Percentiles rank a stretch among this genome's conserved stretches.
Evolutionary conservation across 2,329 filamentous ascomycete genomes (phyloP).

Genomic region (Thelonectria olida): DNA sequence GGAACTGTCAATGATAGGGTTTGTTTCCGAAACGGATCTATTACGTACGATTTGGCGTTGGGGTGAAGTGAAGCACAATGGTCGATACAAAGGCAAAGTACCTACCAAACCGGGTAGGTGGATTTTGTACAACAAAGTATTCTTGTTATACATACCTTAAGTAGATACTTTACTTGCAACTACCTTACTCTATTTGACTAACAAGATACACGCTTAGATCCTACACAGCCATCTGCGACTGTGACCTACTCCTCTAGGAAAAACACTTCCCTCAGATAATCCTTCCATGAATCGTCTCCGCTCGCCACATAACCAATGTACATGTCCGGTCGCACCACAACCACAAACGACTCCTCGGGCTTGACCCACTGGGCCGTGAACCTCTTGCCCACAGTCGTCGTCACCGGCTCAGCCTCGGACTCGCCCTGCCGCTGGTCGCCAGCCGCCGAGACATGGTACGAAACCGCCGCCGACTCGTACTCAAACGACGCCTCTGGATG

Average conservation of each 20-base stretch:
- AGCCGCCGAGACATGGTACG: conserved; percentile 18
- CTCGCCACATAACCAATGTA: conserved; percentile 49
- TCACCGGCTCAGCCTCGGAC: background rate
- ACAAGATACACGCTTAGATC: no score
- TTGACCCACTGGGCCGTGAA: conserved; percentile 45
- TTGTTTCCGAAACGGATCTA: background rate
- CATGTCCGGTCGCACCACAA: conserved; percentile 52
- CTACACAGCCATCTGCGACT: no score
- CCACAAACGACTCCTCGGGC: conserved; percentile 11
- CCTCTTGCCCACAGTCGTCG: conserved; percentile 7
- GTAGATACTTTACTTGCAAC: no score
- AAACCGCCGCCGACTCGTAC: conserved; percentile 16
- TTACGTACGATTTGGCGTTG: no score
- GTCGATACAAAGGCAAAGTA: no score
- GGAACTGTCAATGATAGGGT: background rate
- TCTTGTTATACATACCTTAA: no score
- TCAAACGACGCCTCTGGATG: conserved; percentile 6
- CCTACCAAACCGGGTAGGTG: no score
- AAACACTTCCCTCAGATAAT: conserved; percentile 40
- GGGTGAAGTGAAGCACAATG: no score
- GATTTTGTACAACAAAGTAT: no score
- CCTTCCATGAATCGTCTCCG: conserved; percentile 36
- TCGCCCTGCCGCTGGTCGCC: background rate
- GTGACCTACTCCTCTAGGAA: no score
- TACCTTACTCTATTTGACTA: no score